phyloP scores from a whole-genome alignment of 495 filamentous ascomycete genomes.

The Hypoxylon perforatum region DNA sequence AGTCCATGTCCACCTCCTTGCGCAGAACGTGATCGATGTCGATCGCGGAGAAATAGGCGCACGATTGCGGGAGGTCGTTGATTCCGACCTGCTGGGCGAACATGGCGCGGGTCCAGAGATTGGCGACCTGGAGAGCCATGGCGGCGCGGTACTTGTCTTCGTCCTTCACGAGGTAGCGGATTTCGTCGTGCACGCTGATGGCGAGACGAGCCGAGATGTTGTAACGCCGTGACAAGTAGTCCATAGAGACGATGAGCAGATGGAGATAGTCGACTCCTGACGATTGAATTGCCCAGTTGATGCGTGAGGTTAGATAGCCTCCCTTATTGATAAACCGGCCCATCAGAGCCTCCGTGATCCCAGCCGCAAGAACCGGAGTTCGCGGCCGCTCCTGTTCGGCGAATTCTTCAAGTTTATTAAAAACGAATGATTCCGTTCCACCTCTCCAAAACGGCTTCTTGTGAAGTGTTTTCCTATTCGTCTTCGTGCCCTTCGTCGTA shows the following conservation, averaged over 20 bases:
- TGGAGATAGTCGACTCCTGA: slow-evolving; percentile 98
- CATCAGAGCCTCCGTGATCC: slow-evolving; percentile 96
- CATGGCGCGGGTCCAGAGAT: slow-evolving; percentile 97
- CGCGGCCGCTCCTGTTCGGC: slow-evolving; percentile 91
- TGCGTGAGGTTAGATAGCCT: slow-evolving; percentile 92
- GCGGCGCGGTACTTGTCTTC: slow-evolving; percentile 88
- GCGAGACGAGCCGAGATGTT: slow-evolving; percentile 85
- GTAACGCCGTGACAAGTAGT: slow-evolving; percentile 88
- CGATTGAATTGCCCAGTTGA: slow-evolving; percentile 99
- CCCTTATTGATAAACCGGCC: slow-evolving; percentile 86
- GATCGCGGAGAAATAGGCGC: slow-evolving; percentile 94
- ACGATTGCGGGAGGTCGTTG: slow-evolving; percentile 90
- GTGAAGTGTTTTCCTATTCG: slow-evolving; percentile 71
- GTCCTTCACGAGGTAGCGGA: slow-evolving; percentile 88
- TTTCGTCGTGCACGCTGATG: slow-evolving; percentile 98
- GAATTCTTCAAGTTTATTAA: slow-evolving; percentile 97
- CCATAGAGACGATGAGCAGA: slow-evolving; percentile 92
- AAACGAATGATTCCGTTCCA: slow-evolving; percentile 96
- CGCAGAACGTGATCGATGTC: slow-evolving; percentile 94
- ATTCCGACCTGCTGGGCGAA: slow-evolving; percentile 98
- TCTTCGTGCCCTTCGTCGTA: slow-evolving; percentile 88
- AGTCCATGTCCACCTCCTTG: slow-evolving; percentile 98
- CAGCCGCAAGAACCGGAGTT: slow-evolving; percentile 93
- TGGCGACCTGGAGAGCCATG: slow-evolving; percentile 92
- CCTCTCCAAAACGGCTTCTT: slow-evolving; percentile 92